Percentiles rank a stretch among this genome's conserved stretches.
These are phyloP conservation scores for Eutrema yunnanense DNA, from an alignment of 345 rosid genomes.

Conservation along the genomic window DNA sequence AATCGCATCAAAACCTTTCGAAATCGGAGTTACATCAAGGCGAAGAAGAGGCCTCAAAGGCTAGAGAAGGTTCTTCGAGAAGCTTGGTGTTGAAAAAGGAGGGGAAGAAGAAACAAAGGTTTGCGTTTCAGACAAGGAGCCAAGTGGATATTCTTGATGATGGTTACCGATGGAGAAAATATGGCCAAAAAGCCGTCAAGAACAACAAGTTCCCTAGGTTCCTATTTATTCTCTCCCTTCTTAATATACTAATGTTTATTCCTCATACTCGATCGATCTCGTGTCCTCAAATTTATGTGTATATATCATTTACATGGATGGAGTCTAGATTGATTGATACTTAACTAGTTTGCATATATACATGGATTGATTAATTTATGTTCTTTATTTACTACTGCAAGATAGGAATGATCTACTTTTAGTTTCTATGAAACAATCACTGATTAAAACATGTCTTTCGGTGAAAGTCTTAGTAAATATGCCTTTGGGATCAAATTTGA, in stretches of 20 bases:
- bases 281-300: not conserved
- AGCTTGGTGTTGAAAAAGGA: conserved; percentile 31
- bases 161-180: conserved; percentile 93
- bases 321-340: not conserved
- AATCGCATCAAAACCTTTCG: conserved; percentile 4
- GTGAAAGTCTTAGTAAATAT: not conserved
- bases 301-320: not conserved
- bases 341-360: not conserved
- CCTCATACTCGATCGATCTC: not conserved
- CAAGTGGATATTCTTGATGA: conserved; percentile 90
- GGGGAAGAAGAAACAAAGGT: conserved; percentile 67
- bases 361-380: not conserved
- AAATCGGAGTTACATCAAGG: conserved; percentile 1
- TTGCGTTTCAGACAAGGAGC: conserved; percentile 83
- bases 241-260: not conserved
- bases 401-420: not conserved
- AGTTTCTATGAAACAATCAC: not conserved
- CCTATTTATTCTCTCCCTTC: not conserved
- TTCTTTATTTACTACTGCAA: not conserved
- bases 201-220: conserved; percentile 65
- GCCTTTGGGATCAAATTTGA: not conserved
- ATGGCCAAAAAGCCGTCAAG: conserved; percentile 85
- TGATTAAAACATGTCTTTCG: not conserved
- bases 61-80: conserved; percentile 21
- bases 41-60: conserved; percentile 5